Evolutionary conservation across 257 asterid genomes (phyloP), one percentile per base, ranked within the genome.

Genomic region (Verbascum thapsus): DNA sequence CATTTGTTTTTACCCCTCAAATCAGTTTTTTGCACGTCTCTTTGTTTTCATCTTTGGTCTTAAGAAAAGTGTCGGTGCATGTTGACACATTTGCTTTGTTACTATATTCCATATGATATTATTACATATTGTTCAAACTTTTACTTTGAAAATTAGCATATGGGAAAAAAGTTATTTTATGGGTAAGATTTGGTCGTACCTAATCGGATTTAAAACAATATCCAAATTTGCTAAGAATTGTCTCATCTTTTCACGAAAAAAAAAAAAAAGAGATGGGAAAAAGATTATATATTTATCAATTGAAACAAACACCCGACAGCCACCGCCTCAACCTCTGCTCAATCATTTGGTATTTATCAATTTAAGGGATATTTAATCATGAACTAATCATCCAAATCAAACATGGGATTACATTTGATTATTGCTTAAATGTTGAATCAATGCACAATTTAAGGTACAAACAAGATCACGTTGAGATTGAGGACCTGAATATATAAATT

Each of bases 61-160:
- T 1, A 20, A 34, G 42, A 26, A 50, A 67, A 71, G 81, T 71
- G 81, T 71, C 77, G 74, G 77, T 67, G 66, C 32, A 26, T 11
- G 49, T 44, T n/a, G 17, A 19, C 35, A 18, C 7, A 12, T 26
- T 26, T 26, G 32, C 5, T 26, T 2, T 26, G 32, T 2, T 26
- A 26, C 32, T 26, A 26, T 26, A 26, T 26, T 26, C 32, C 3
- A 26, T 26, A 26, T 26, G 2, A 26, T 5, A 9, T 6, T 26
- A 26, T 26, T 26, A 26, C 32, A 9, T 6, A 7, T 40, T 20
- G 38, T 10, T 26, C 32, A 26, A 26, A 17, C 10, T 53, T 18
- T 50, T 19, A 50, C 56, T 8, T 10, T 5, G n/a, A 7, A 55
- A 6, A 32, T 32, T 19, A 7, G 11, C 26, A 1, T 0, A 0